A percentile compares a stretch with the other conserved stretches of the same genome.
Evolutionary conservation across 2,329 filamentous ascomycete species (phyloP).

Genomic region (Fusarium succisae): DNA sequence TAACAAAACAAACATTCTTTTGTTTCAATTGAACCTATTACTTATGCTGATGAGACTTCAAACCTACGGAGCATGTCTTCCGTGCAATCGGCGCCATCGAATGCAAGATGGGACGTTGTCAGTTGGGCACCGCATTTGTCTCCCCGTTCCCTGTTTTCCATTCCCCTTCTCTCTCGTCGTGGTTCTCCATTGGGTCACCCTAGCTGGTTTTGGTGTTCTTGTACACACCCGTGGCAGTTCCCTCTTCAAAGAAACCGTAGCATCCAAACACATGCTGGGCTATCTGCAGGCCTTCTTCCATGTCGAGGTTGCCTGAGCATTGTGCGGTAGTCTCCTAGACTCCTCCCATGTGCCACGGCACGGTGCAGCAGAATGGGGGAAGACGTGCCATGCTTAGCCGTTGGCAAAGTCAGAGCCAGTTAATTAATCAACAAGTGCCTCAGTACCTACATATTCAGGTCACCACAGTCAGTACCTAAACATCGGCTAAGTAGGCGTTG

Average conservation of each 20-base stretch:
- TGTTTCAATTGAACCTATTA: constrained; percentile 11
- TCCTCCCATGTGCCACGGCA: constrained; percentile 6
- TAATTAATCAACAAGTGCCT: background rate
- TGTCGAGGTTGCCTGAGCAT: constrained; percentile 20
- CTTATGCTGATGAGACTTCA: background rate
- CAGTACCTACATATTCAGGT: no score
- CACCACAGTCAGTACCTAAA: background rate
- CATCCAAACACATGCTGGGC: constrained; percentile 16
- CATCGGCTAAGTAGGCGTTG: background rate
- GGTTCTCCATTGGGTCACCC: background rate
- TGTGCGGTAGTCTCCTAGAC: background rate
- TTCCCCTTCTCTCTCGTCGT: background rate
- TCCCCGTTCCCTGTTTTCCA: constrained; percentile 31
- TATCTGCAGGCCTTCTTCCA: constrained; percentile 7
- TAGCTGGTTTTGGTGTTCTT: constrained; percentile 1
- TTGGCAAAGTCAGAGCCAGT: constrained; percentile 8
- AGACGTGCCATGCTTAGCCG: constrained; percentile 10
- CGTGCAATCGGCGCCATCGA: constrained; percentile 13
- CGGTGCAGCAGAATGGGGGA: constrained; percentile 3
- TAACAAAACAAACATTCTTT: constrained; percentile 5
- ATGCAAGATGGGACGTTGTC: constrained; percentile 7
- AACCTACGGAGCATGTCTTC: constrained; percentile 27
- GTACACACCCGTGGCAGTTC: background rate
- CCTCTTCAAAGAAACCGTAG: background rate
- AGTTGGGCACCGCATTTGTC: constrained; percentile 16